A percentile compares a stretch with the other conserved stretches of the same genome.
phyloP scores from a whole-genome alignment of 192 early-diverging fungal genomes.

The Backusella luteola region DNA sequence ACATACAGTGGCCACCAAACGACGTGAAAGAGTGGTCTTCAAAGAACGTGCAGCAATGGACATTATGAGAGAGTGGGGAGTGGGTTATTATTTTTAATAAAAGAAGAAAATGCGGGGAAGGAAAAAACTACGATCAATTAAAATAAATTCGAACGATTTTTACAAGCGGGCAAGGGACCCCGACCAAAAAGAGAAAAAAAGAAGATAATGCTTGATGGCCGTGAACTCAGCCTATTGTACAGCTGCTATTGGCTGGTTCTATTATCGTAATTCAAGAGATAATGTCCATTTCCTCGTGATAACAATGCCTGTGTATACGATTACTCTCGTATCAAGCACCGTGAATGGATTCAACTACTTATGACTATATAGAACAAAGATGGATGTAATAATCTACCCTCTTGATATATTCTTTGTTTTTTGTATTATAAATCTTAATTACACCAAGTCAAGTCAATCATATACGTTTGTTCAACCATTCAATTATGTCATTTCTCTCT shows the following conservation, averaged over 20 bases:
- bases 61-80: constrained; percentile 17
- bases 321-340: no score
- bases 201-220: neutral
- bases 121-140: constrained; percentile 8
- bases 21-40: neutral
- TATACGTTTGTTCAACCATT: neutral
- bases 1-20: neutral
- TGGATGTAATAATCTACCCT: no score
- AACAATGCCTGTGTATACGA: no score
- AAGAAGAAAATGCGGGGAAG: constrained; percentile 10
- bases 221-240: neutral
- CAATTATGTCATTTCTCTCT: neutral
- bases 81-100: constrained; percentile 1
- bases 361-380: no score
- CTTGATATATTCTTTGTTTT: neutral
- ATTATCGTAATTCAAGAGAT: no score
- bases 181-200: constrained; percentile 12
- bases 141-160: neutral
- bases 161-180: neutral
- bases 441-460: neutral
- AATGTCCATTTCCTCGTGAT: no score
- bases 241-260: neutral
- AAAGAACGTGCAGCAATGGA: constrained; percentile 17
- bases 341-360: no score
- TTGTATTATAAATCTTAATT: neutral